Percentiles rank a stretch among this genome's conserved stretches.
phyloP scores from a whole-genome alignment of 176 grass and related monocot species.

The Themeda triandra region DNA sequence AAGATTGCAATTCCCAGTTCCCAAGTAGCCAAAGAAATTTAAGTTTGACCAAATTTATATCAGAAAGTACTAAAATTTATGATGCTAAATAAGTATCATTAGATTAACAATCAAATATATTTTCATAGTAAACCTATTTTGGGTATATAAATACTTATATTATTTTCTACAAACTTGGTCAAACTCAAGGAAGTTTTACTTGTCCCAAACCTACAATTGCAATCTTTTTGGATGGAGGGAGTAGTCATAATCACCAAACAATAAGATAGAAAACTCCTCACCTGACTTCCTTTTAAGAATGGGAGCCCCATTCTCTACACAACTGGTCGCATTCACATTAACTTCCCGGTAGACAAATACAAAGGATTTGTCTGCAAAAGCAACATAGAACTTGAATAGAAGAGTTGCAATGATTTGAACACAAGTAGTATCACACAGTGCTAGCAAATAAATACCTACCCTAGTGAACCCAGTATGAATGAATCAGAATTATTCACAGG shows the following conservation, averaged over 20 bases:
- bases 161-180: neutral
- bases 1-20: neutral
- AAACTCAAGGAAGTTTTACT: neutral
- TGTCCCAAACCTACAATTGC: neutral
- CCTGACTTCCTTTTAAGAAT: constrained; percentile 76
- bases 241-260: neutral
- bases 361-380: constrained; percentile 68
- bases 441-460: neutral
- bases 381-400: constrained; percentile 1
- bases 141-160: neutral
- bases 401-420: neutral
- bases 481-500: neutral
- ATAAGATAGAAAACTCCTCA: constrained; percentile 39
- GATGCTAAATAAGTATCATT: neutral
- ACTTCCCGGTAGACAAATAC: constrained; percentile 94
- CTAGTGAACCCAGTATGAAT: neutral
- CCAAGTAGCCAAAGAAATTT: neutral
- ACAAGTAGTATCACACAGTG: neutral
- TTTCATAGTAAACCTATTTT: neutral
- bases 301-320: constrained; percentile 36
- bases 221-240: neutral
- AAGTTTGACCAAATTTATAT: neutral
- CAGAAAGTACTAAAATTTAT: neutral
- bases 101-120: neutral
- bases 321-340: constrained; percentile 27